Evolutionary conservation across 2,329 filamentous ascomycete genomes (phyloP), one percentile per base, ranked within the genome.

Genomic region (Volutella citrinella): DNA sequence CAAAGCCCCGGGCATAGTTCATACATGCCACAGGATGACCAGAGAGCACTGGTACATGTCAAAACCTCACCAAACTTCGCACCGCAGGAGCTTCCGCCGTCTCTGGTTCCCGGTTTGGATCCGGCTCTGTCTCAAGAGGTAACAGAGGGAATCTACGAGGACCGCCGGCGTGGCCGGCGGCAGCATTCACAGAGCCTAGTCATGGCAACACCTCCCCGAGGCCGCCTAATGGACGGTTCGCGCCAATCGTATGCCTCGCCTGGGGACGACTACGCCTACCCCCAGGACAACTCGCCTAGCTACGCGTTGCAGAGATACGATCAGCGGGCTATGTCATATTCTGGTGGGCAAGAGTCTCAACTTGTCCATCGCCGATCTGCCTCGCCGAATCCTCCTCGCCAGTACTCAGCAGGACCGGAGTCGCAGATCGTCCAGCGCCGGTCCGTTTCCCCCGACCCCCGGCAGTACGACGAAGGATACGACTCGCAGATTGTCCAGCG

Each of bases 41-140:
- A 34, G 13, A 23, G 24, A 11, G 27, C 21, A 4, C 40, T 42
- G 21, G 40, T 50, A 16, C 35, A 54, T 11, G 52, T 56, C n/a
- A n/a, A n/a, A n/a, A n/a, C n/a, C n/a, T n/a, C n/a, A n/a, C n/a
- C n/a, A n/a, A n/a, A n/a, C n/a, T n/a, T n/a, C n/a, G n/a, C n/a
- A n/a, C n/a, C n/a, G n/a, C n/a, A n/a, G n/a, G n/a, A n/a, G 5
- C 63, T 80, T 3, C 79, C 79, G 5, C 55, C 75, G 3, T 76
- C 77, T 5, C 61, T 83, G 15, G 70, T 82, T 7, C 74, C 78
- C n/a, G 78, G 78, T 5, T 65, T 79, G 17, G 78, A 82, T 41
- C 74, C 75, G 5, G 56, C 54, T 13, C 59, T 80, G 21, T 69
- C 75, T 2, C 69, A 72, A 34, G 76, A 82, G 46, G 64, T 79